Percentiles rank a stretch among this genome's conserved stretches.
Conservation (phyloP, 768 basidiomycete species). For the Boletus barrowsii region DNA sequence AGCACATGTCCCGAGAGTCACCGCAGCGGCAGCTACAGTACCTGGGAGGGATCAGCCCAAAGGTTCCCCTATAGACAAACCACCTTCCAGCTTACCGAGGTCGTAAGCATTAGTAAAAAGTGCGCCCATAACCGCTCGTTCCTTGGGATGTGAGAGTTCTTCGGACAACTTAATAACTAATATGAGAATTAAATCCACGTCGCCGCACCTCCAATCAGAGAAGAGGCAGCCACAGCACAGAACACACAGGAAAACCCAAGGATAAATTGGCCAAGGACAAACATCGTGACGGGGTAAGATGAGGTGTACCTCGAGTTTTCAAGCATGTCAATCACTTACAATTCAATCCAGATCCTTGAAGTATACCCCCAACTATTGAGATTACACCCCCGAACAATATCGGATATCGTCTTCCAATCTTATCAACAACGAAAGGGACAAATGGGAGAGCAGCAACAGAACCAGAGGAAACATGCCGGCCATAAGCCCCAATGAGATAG, state of each 20-base stretch:
- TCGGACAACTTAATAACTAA: background rate
- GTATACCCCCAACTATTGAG: conserved; percentile 2
- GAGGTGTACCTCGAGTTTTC: no score
- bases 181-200: background rate
- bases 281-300: background rate
- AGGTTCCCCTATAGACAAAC: background rate
- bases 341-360: conserved; percentile 10
- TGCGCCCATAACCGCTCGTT: conserved; percentile 12
- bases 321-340: background rate
- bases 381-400: conserved; percentile 9
- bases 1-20: conserved; percentile 61
- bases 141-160: conserved; percentile 25
- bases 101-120: conserved; percentile 11
- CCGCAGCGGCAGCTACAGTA: conserved; percentile 41
- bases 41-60: conserved; percentile 5
- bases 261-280: background rate
- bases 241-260: background rate
- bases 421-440: conserved; percentile 2
- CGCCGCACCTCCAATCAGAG: conserved; percentile 20
- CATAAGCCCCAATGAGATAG: conserved; percentile 52
- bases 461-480: conserved; percentile 56
- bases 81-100: conserved; percentile 6
- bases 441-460: conserved; percentile 51
- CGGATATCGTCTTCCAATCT: conserved; percentile 4
- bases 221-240: conserved; percentile 10